These are phyloP conservation scores for Torulaspora pretoriensis DNA, from an alignment of 1,139 yeast species.

Conservation along the genomic window DNA sequence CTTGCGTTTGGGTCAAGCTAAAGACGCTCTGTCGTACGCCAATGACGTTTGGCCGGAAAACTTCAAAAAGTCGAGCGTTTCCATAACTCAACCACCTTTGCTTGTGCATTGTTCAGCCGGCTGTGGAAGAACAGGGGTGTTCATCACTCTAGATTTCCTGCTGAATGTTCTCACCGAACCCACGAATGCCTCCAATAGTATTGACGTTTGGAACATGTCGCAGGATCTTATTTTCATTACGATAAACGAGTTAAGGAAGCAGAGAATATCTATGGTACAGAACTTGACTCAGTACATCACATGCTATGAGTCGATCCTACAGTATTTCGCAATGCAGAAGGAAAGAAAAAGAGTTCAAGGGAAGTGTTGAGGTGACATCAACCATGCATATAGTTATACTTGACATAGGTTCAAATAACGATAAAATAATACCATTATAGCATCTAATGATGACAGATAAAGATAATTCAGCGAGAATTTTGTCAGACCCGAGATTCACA, in stretches of 20 bases:
- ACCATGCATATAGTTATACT: not conserved
- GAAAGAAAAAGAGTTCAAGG: not conserved
- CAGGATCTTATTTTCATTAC: slow-evolving; percentile 37
- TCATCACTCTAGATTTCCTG: slow-evolving; percentile 68
- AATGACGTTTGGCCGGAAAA: slow-evolving; percentile 8
- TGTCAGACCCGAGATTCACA: too few relatives aligned
- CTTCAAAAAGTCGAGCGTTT: slow-evolving; percentile 12
- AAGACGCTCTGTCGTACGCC: slow-evolving; percentile 9
- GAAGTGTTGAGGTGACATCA: slow-evolving; percentile 1
- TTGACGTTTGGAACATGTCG: slow-evolving; percentile 39
- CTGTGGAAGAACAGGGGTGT: slow-evolving; percentile 88
- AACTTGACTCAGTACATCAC: slow-evolving; percentile 68
- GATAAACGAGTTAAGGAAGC: slow-evolving; percentile 57
- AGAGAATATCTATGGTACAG: slow-evolving; percentile 81
- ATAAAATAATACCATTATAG: not conserved
- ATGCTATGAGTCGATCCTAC: slow-evolving; percentile 56
- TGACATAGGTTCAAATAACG: not conserved
- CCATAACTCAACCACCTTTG: slow-evolving; percentile 41
- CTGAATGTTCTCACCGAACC: slow-evolving; percentile 42
- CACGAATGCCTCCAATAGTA: slow-evolving; percentile 23
- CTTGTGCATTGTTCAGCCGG: slow-evolving; percentile 89
- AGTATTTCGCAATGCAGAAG: slow-evolving; percentile 28
- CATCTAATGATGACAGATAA: not conserved
- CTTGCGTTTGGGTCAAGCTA: slow-evolving; percentile 18
- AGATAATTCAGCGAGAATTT: too few relatives aligned